Percentiles rank a stretch among this genome's conserved stretches.
phyloP scores from a whole-genome alignment of 2,329 filamentous ascomycete genomes.

The Penicillium sp. region DNA sequence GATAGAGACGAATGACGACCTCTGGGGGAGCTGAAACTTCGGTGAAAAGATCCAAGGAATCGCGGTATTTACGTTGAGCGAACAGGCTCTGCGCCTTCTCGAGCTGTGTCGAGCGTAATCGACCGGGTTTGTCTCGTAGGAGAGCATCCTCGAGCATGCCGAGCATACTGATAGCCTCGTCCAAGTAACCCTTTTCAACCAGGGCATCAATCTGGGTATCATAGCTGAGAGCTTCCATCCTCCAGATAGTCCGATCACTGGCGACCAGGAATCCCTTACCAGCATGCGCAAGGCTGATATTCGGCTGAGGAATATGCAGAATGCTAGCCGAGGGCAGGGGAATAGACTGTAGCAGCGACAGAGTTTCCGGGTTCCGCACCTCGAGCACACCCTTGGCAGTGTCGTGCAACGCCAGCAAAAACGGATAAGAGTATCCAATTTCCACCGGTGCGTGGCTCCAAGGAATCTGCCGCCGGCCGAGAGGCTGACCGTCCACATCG shows the following conservation, averaged over 20 bases:
- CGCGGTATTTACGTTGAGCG: conserved; percentile 71
- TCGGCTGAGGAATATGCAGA: conserved; percentile 86
- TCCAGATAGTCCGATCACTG: conserved; percentile 88
- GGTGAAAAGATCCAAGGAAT: conserved; percentile 84
- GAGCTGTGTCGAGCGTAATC: conserved; percentile 81
- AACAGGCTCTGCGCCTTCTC: conserved; percentile 85
- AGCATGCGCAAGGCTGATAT: conserved; percentile 87
- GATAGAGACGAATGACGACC: conserved; percentile 78
- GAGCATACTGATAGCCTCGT: conserved; percentile 87
- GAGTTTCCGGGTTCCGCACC: conserved; percentile 84
- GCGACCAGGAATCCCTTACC: conserved; percentile 93
- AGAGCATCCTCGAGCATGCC: conserved; percentile 89
- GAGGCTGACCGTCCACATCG: conserved; percentile 70
- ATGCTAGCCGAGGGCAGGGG: conserved; percentile 74
- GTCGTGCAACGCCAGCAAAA: conserved; percentile 79
- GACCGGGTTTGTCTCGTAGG: conserved; percentile 72
- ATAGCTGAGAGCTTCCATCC: conserved; percentile 90
- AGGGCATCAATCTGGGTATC: conserved; percentile 82
- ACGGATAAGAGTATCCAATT: conserved; percentile 95
- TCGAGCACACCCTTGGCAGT: conserved; percentile 80
- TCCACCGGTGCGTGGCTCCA: conserved; percentile 85
- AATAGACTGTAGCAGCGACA: conserved; percentile 84
- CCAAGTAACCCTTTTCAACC: conserved; percentile 66
- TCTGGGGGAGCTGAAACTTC: conserved; percentile 86
- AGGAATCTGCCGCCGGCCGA: conserved; percentile 83